Evolutionary conservation across 495 filamentous ascomycete species (phyloP).

Genomic region (Xanthoparmelia taractica): DNA sequence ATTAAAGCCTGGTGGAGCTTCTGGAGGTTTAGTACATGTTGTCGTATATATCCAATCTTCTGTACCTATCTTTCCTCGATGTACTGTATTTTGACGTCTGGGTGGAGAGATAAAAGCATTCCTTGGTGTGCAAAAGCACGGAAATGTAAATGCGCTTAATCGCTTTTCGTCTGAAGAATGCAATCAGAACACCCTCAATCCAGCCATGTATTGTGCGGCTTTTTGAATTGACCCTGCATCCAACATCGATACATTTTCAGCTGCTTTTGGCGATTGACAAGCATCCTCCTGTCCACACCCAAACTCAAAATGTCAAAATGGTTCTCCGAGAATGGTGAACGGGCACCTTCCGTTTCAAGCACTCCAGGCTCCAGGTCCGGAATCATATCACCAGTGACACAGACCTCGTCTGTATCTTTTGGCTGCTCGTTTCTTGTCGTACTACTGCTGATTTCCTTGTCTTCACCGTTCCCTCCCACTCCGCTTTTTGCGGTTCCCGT

Average conservation of each 20-base stretch:
- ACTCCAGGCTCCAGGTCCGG: conserved; percentile 31
- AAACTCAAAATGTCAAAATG: conserved; percentile 65
- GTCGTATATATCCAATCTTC: neutral
- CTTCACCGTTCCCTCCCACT: conserved; percentile 14
- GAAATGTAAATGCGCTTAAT: conserved; percentile 5
- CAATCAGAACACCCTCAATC: neutral
- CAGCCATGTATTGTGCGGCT: conserved; percentile 37
- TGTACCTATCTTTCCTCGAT: neutral
- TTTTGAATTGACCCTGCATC: conserved; percentile 87
- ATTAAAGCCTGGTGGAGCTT: neutral
- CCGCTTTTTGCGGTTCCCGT: conserved; percentile 21
- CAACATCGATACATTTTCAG: conserved; percentile 97
- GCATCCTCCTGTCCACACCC: conserved; percentile 73
- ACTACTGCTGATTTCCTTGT: neutral
- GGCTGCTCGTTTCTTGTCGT: neutral
- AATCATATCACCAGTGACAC: neutral
- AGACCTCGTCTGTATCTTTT: neutral
- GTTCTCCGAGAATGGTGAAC: neutral
- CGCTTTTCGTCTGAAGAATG: neutral
- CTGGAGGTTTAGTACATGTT: neutral
- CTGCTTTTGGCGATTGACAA: conserved; percentile 83
- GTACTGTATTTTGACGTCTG: neutral
- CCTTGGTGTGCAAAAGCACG: neutral
- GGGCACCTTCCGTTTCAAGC: conserved; percentile 4
- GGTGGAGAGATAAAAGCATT: neutral